Conservation (phyloP, 2,329 filamentous ascomycete genomes). For the Plectosphaerella plurivora region DNA sequence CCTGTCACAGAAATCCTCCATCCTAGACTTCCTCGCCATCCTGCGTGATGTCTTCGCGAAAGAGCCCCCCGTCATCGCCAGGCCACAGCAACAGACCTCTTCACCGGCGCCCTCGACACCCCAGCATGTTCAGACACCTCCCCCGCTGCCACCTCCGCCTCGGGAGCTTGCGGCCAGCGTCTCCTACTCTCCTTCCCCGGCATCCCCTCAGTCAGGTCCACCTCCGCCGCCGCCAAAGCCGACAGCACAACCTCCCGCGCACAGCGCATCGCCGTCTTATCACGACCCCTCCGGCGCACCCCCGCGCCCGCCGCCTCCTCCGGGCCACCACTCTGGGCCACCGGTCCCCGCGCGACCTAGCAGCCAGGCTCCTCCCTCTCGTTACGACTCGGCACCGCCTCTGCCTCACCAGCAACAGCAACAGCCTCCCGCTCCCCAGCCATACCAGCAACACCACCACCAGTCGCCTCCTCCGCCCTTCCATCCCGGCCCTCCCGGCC, state of each 20-base stretch:
- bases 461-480: slow-evolving; percentile 27
- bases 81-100: slow-evolving; percentile 41
- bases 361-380: slow-evolving; percentile 21
- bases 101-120: slow-evolving; percentile 25
- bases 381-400: slow-evolving; percentile 45
- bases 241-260: slow-evolving; percentile 26
- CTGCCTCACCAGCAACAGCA: slow-evolving; percentile 29
- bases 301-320: slow-evolving; percentile 2
- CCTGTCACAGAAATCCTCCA: slow-evolving; percentile 67
- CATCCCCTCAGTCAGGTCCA: slow-evolving; percentile 28
- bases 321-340: slow-evolving; percentile 10
- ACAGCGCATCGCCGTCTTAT: slow-evolving; percentile 16
- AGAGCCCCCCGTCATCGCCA: slow-evolving; percentile 85
- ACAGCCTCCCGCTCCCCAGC: slow-evolving; percentile 7
- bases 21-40: slow-evolving; percentile 78
- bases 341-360: slow-evolving; percentile 2
- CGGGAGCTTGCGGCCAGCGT: slow-evolving; percentile 48
- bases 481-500: slow-evolving; percentile 25
- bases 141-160: slow-evolving; percentile 64
- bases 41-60: slow-evolving; percentile 86
- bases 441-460: slow-evolving; percentile 2
- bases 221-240: slow-evolving; percentile 54
- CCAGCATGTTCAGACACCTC: slow-evolving; percentile 41
- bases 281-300: slow-evolving; percentile 14
- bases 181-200: slow-evolving; percentile 18